A percentile compares a stretch with the other conserved stretches of the same genome.
Evolutionary conservation across 2,329 filamentous ascomycete species (phyloP).

Genomic region (Beauveria brongniartii): DNA sequence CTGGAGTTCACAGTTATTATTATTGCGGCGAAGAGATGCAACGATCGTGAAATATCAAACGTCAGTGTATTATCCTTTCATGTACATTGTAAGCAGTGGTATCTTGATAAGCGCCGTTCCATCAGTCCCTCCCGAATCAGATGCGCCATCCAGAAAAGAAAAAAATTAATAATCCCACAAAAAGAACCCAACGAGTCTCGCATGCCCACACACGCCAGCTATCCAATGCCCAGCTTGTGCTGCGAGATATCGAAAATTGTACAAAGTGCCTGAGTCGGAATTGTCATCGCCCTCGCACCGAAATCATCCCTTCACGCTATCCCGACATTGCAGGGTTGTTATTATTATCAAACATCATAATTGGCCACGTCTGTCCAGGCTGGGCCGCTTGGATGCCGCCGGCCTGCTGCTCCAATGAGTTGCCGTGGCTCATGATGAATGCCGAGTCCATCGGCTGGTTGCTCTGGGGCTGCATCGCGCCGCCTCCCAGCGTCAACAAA

Average conservation of each 20-base stretch:
- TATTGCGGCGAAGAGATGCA: neutral
- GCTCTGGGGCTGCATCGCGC: conserved; percentile 11
- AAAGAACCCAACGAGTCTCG: neutral
- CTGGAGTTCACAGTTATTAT: neutral
- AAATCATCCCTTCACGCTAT: neutral
- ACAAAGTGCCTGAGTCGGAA: neutral
- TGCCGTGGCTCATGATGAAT: neutral
- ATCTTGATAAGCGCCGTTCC: neutral
- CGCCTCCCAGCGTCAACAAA: conserved; percentile 37
- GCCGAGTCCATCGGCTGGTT: conserved; percentile 4
- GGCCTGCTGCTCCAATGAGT: conserved; percentile 5
- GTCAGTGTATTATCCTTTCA: neutral
- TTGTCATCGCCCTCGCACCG: neutral
- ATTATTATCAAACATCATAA: conserved; percentile 9
- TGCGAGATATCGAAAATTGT: neutral
- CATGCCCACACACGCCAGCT: neutral
- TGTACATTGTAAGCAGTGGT: conserved; percentile 1
- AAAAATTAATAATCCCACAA: neutral
- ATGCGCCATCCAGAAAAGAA: neutral
- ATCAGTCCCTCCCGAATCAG: neutral
- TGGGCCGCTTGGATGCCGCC: neutral
- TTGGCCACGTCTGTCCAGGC: conserved; percentile 5
- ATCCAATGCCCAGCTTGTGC: neutral
- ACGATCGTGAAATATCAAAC: neutral
- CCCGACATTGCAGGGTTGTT: conserved; percentile 1